Evolutionary conservation across 129 eudicot genomes (phyloP), one percentile per base, ranked within the genome.

Genomic region (Ambrosia artemisiifolia): DNA sequence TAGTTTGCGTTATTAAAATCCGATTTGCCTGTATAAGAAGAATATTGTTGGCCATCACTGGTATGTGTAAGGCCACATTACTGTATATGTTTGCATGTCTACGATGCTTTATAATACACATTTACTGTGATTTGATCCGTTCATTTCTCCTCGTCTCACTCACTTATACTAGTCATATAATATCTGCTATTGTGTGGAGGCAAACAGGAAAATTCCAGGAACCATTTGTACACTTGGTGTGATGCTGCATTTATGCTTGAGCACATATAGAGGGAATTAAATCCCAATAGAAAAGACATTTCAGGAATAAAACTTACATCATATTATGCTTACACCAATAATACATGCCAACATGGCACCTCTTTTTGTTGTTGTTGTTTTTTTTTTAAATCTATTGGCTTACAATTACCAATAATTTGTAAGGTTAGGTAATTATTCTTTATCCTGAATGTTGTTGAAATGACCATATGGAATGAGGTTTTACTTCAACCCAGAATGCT

Each of bases 311-410:
- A 50, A 51, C 53, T 71, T 43, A 71, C 82, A 78, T 78, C 67
- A 78, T 78, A 78, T 78, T 71, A 80, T 80, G 75, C 83, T 73
- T 69, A 62, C 84, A 68, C 83, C 65, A 72, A 48, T 73, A 79
- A 67, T 74, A 59, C 79, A 73, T 67, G 76, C 75, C 75, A 48
- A 6, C 55, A 73, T 66, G 83, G 64, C 43, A 11, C 66, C 72
- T 33, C 35, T 62, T 56, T 78, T 9, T 24, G 1, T 24, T 24
- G n/a, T n/a, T n/a, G n/a, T 24, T 24, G 1, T 24, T 24, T 24
- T 24, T 78, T 79, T 67, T 30, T 28, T 7, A 40, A 43, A 54
- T 43, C 51, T 71, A 13, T 54, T 78, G 49, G 50, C 20, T 33
- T 20, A 74, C 63, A 32, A 17, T 32, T 73, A 35, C 65, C 50